Evolutionary conservation across 192 early-diverging fungal genomes (phyloP).

Genomic region (Chytriomyces hyalinus): DNA sequence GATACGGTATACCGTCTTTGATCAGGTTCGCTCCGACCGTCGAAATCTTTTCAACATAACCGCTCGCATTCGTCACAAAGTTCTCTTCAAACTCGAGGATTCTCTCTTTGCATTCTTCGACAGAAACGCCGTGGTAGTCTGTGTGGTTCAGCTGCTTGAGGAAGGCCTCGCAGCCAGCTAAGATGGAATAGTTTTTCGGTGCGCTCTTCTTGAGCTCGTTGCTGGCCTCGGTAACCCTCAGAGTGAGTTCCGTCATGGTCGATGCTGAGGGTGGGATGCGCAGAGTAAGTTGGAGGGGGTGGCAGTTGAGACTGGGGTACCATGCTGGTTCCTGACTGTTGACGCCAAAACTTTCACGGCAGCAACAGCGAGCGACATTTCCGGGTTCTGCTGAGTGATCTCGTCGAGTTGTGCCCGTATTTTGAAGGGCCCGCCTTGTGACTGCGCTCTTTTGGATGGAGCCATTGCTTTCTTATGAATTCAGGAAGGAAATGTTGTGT

Average conservation of each 20-base stretch:
- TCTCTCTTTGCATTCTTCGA: conserved; percentile 58
- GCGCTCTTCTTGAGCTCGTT: conserved; percentile 68
- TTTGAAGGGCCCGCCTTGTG: neutral
- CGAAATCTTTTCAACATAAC: conserved; percentile 77
- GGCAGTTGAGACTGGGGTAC: neutral
- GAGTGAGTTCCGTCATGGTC: conserved; percentile 88
- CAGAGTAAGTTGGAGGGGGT: neutral
- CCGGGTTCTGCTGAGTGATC: conserved; percentile 19
- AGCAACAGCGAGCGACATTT: conserved; percentile 32
- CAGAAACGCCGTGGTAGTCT: conserved; percentile 21
- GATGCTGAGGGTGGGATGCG: conserved; percentile 60
- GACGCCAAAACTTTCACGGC: conserved; percentile 23
- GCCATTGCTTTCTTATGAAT: too few relatives aligned
- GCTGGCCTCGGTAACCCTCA: conserved; percentile 70
- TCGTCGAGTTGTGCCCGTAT: conserved; percentile 27
- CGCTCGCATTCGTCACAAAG: conserved; percentile 75
- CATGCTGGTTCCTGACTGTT: neutral
- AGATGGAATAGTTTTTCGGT: conserved; percentile 77
- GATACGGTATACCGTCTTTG: conserved; percentile 8
- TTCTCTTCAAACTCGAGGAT: conserved; percentile 72
- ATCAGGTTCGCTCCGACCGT: conserved; percentile 22
- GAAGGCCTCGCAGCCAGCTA: conserved; percentile 71
- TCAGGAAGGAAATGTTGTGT: too few relatives aligned
- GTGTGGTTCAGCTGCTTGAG: conserved; percentile 67
- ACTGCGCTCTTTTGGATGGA: too few relatives aligned